These are phyloP conservation scores for Gastrodia elata DNA, from an alignment of 106 monocot species.

Conservation along the genomic window DNA sequence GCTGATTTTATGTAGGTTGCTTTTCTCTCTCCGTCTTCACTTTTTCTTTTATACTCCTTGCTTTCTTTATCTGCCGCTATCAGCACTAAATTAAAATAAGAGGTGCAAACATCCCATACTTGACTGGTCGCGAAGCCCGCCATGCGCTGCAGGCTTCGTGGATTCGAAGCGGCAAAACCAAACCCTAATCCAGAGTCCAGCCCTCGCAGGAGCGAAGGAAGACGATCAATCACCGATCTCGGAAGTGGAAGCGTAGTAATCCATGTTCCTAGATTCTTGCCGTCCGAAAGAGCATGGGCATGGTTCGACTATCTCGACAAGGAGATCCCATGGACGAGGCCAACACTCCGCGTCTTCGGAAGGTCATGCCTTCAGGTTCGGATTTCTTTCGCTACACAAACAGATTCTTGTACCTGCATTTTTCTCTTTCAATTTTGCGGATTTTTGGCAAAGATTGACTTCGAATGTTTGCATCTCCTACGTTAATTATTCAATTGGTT, in stretches of 20 bases:
- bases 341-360: slow-evolving; percentile 56
- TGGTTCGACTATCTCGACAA: slow-evolving; percentile 54
- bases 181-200: slow-evolving; percentile 25
- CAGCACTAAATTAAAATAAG: no score
- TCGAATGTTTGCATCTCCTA: neutral
- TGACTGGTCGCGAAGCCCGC: no score
- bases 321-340: slow-evolving; percentile 62
- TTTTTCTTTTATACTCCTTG: no score
- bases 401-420: neutral
- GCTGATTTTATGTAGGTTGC: no score
- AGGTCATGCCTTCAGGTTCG: slow-evolving; percentile 64
- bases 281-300: slow-evolving; percentile 34
- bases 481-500: neutral
- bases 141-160: slow-evolving; percentile 11
- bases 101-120: no score
- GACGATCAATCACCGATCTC: slow-evolving; percentile 25
- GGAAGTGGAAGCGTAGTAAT: slow-evolving; percentile 50
- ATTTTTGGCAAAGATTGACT: neutral
- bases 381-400: neutral
- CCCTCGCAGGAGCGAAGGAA: neutral
- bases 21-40: no score
- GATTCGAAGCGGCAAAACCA: slow-evolving; percentile 7
- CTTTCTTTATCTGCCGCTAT: no score
- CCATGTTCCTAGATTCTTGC: slow-evolving; percentile 41
- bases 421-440: neutral